These are phyloP conservation scores for Haplosporangium sp. DNA, from an alignment of 371 early-diverging fungal species.

Conservation along the genomic window DNA sequence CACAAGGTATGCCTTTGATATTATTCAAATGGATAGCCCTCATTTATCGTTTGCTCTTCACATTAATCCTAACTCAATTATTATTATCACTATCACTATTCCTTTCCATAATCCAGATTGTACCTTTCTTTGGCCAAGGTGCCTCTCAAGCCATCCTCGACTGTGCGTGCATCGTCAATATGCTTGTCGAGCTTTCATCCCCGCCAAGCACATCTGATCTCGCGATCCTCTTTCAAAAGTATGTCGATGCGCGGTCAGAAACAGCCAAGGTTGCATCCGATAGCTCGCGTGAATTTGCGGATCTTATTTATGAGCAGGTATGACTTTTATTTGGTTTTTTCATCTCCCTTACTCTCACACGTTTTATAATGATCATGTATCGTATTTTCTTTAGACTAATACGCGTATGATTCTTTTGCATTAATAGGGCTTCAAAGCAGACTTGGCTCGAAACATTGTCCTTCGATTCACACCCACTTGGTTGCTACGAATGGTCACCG, in stretches of 20 bases:
- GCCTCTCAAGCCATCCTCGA: constrained; percentile 54
- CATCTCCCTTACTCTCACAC: not conserved
- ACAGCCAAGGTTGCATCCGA: constrained; percentile 38
- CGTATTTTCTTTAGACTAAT: not conserved
- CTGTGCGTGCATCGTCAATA: constrained; percentile 37
- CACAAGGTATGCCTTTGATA: constrained; percentile 33
- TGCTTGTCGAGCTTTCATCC: constrained; percentile 11
- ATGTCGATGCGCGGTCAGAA: constrained; percentile 34
- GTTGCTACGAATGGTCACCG: constrained; percentile 46
- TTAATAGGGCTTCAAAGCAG: constrained; percentile 40
- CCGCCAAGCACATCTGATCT: constrained; percentile 5
- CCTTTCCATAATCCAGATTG: constrained; percentile 19
- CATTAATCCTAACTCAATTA: not conserved
- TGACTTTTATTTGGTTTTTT: not conserved
- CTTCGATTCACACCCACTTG: constrained; percentile 43
- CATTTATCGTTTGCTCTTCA: not conserved
- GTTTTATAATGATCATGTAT: not conserved
- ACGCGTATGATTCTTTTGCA: not conserved
- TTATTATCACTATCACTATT: not conserved
- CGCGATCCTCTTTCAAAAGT: constrained; percentile 26
- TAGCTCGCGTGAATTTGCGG: constrained; percentile 51
- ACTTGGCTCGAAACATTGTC: constrained; percentile 46
- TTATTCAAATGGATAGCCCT: not conserved
- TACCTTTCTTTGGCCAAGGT: constrained; percentile 54
- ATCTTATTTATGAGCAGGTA: constrained; percentile 51